These are phyloP conservation scores for Colletotrichum neosansevieriae DNA, from an alignment of 2,329 filamentous ascomycete genomes.

Conservation along the genomic window DNA sequence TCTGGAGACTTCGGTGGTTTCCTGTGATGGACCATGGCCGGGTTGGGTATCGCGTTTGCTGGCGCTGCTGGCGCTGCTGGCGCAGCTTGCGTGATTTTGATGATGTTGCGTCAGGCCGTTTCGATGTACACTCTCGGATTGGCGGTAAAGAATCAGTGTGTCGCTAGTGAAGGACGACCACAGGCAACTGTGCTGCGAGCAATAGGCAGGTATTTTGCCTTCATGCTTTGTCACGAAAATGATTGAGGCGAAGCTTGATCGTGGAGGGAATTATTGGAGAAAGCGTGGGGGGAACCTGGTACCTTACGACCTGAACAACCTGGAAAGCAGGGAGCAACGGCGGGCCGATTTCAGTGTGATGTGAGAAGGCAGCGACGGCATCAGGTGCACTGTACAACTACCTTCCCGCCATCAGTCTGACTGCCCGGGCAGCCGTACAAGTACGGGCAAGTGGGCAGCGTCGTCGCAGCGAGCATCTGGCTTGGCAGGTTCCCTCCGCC, in stretches of 20 bases:
- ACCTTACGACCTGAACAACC: neutral
- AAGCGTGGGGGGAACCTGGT: constrained; percentile 37
- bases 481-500: constrained; percentile 35
- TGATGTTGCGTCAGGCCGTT: neutral
- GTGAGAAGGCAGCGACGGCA: neutral
- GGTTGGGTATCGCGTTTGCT: constrained; percentile 17
- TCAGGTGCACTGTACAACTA: neutral
- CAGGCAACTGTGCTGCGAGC: neutral
- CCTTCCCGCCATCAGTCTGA: neutral
- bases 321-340: constrained; percentile 12
- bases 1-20: neutral
- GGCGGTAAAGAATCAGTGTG: neutral
- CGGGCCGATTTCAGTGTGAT: neutral
- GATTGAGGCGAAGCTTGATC: constrained; percentile 36
- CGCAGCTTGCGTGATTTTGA: constrained; percentile 12
- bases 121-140: neutral
- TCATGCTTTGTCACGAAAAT: constrained; percentile 31
- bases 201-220: constrained; percentile 18
- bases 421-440: constrained; percentile 16
- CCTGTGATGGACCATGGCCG: neutral
- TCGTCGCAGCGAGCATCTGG: constrained; percentile 10
- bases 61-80: constrained; percentile 2
- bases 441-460: neutral
- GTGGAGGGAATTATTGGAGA: constrained; percentile 28
- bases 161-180: neutral